phyloP scores from a whole-genome alignment of 2,329 filamentous ascomycete species.

The Chaetothyriales sp. region DNA sequence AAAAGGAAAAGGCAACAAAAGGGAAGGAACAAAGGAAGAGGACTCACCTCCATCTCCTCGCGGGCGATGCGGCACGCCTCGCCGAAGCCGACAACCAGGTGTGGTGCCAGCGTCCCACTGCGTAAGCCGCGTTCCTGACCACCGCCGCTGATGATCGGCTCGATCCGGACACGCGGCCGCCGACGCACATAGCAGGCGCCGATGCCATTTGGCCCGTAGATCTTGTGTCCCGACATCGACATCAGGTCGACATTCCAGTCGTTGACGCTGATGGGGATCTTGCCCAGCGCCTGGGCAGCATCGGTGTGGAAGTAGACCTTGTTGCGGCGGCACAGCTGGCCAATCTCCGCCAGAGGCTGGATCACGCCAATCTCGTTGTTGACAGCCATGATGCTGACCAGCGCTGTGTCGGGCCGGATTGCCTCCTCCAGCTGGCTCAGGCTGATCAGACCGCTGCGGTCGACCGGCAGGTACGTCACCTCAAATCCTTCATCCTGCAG shows the following conservation, averaged over 20 bases:
- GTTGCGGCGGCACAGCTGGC: conserved; percentile 73
- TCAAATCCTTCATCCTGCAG: conserved; percentile 93
- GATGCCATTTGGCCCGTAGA: conserved; percentile 94
- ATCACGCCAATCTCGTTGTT: conserved; percentile 99
- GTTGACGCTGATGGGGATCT: conserved; percentile 93
- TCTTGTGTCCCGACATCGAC: conserved; percentile 98
- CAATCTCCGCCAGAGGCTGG: conserved; percentile 85
- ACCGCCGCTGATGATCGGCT: conserved; percentile 90
- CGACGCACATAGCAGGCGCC: conserved; percentile 91
- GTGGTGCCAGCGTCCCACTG: conserved; percentile 83
- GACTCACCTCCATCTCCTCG: conserved; percentile 75
- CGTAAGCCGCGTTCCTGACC: conserved; percentile 90
- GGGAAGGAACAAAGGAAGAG: conserved; percentile 1
- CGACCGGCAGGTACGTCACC: conserved; percentile 88
- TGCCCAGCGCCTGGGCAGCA: conserved; percentile 92
- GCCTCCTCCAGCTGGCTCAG: conserved; percentile 74
- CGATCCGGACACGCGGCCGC: conserved; percentile 79
- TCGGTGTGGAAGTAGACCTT: conserved; percentile 98
- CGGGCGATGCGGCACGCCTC: conserved; percentile 87
- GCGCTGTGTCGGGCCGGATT: conserved; percentile 74
- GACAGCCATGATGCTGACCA: conserved; percentile 96
- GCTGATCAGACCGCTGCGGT: conserved; percentile 69
- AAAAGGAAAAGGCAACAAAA: conserved; percentile 12
- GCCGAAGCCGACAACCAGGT: conserved; percentile 80
- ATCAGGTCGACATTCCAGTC: conserved; percentile 96